Base-by-base conservation (phyloP, 202 grass and related monocot species). In the Cymbopogon flexuosus region DNA sequence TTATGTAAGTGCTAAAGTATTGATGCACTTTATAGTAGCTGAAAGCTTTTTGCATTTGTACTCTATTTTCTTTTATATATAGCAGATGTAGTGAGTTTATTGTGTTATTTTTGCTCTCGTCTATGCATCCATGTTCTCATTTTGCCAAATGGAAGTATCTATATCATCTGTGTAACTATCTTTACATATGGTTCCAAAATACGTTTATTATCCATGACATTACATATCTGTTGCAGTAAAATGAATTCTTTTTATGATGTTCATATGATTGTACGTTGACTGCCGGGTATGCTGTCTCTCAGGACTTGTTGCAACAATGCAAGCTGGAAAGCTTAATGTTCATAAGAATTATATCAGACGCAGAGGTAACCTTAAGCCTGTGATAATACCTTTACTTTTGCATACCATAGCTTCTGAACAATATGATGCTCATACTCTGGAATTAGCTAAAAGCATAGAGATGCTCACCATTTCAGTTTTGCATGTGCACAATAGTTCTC, bases 291-390 rank as follows among this genome's bases (percentile, higher is more conserved):
- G 60, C 18, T 61, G 15, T 81, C 70, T 92, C 91, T 68, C 82
- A 98, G 95, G 82, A 74, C 35, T 75, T 94, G 63, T 83, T 98
- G 65, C 85, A 81, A 80, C 52, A 66, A 66, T 83, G 79, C 84
- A 91, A 82, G 57, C 81, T 95, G 85, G 91, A 94, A 91, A 87
- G 21, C 19, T 82, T 98, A 80, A 87, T 87, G 35, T 91, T 98
- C 65, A 79, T 92, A 83, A 89, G 90, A 85, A 86, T 98, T 75
- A 93, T 89, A 62, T 87, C 88, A 76, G 89, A 89, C 63, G 22
- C 43, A 83, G 88, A 98, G 92, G 95, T 90, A 98, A 91, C 58
- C 22, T 60, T 84, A 76, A 43, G 27, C 39, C 33, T 5, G 29
- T 40, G 37, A 60, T 41, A 63, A 27, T 78, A 21, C 52, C 73